Base-by-base conservation (phyloP, 495 filamentous ascomycete species). In the Letharia columbiana region DNA sequence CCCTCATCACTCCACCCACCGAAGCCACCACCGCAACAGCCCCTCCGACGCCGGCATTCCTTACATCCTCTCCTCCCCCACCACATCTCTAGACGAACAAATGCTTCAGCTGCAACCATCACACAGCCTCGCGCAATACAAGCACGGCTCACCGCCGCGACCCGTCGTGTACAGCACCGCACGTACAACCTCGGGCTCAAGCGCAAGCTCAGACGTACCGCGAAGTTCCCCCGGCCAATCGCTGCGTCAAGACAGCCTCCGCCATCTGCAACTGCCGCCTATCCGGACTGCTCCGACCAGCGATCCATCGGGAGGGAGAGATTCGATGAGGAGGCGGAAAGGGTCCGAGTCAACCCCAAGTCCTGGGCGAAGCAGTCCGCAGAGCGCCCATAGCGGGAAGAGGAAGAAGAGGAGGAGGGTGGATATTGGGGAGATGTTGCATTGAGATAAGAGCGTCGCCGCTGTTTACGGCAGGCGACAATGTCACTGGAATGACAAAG, bases 401-500 rank as follows among this genome's bases (percentile, higher is more conserved):
- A 67, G 70, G 64, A 73, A 73, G 67, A 73, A 73, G 63, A 67
- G 71, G 41, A 65, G 69, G 66, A 63, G 69, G 56, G 66, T 73
- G 10, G 71, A 69, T 42, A 73, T 73, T 64, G 71, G 62, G 13
- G 71, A 69, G 15, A 63, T 73, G 69, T 50, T 73, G 60, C 69
- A 67, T 62, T 73, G 64, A 66, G 8, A 7, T 12, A 28, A 33
- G 8, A 20, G 52, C 52, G 15, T 54, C 40, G 33, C 60, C 54
- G 37, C 39, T 64, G 15, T 52, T 47, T 39, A 33, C 31, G 47
- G 35, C 18, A 23, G 9, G 20, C n/a, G 5, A 11, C 18, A 18
- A 33, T 52, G 44, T 23, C 42, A 50, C 45, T 50, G n/a, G 40
- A 41, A 31, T 39, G 18, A 39, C 37, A 28, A 37, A 49, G 15